These are phyloP conservation scores for Pseudognaphalium luteoalbum DNA, from an alignment of 129 eudicot genomes.

Conservation along the genomic window DNA sequence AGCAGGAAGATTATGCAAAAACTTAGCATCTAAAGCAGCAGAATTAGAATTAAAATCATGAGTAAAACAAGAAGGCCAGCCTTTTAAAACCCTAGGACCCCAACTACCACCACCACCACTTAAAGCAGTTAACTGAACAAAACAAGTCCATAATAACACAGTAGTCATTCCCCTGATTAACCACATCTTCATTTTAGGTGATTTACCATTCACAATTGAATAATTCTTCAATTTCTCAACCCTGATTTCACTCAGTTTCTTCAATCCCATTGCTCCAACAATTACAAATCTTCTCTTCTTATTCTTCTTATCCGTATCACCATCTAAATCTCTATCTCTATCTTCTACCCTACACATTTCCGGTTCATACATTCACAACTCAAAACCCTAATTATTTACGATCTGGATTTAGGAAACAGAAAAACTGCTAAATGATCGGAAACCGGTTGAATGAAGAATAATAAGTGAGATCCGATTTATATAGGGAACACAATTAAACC, in stretches of 20 bases:
- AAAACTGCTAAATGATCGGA: neutral
- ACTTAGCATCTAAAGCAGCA: constrained; percentile 47
- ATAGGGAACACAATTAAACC: constrained; percentile 25
- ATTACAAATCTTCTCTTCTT: constrained; percentile 40
- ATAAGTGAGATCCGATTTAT: constrained; percentile 28
- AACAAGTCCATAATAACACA: constrained; percentile 84
- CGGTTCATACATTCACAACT: constrained; percentile 36
- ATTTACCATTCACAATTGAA: constrained; percentile 46
- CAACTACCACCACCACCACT: constrained; percentile 77
- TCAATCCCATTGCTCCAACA: constrained; percentile 64
- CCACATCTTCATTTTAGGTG: constrained; percentile 79
- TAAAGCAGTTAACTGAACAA: constrained; percentile 77
- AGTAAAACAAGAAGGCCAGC: constrained; percentile 80
- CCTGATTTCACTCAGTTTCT: constrained; percentile 49
- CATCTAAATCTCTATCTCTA: neutral
- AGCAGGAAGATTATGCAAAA: constrained; percentile 44
- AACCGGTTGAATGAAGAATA: neutral
- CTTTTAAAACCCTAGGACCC: constrained; percentile 93
- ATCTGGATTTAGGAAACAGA: constrained; percentile 20
- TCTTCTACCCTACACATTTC: constrained; percentile 47
- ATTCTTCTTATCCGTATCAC: constrained; percentile 33
- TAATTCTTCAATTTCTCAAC: constrained; percentile 55
- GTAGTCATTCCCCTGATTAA: constrained; percentile 74
- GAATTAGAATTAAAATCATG: constrained; percentile 54
- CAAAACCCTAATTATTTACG: constrained; percentile 23